phyloP scores from a whole-genome alignment of 768 basidiomycete genomes.

The Trametes cinnabarina region DNA sequence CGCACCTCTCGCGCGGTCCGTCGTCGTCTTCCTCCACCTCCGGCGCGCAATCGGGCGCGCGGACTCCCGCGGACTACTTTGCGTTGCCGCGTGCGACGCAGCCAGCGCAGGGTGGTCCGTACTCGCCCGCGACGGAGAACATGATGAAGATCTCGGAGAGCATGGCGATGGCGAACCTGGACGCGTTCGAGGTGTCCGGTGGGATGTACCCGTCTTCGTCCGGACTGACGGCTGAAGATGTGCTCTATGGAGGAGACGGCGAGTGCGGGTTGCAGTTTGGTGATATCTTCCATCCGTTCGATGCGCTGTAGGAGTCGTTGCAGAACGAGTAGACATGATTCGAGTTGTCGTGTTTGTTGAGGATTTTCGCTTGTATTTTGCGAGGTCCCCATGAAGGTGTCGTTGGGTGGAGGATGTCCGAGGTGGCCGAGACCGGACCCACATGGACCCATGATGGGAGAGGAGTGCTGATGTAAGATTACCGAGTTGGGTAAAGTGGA shows the following conservation, averaged over 20 bases:
- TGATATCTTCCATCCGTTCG: conserved; percentile 4
- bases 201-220: not conserved
- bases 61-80: conserved; percentile 1
- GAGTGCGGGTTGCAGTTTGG: conserved; percentile 3
- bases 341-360: too few relatives aligned
- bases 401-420: not conserved
- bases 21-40: conserved; percentile 7
- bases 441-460: conserved; percentile 10
- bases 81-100: not conserved
- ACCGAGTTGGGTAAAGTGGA: not conserved
- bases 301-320: not conserved
- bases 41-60: not conserved
- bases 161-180: not conserved
- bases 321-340: not conserved
- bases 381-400: too few relatives aligned
- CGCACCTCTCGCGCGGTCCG: not conserved
- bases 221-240: not conserved
- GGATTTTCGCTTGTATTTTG: too few relatives aligned
- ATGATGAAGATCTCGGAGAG: conserved; percentile 1
- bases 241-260: not conserved
- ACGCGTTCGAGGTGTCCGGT: not conserved
- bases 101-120: too few relatives aligned
- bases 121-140: not conserved
- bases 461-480: not conserved
- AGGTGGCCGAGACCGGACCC: conserved; percentile 4